Percentiles rank a stretch among this genome's conserved stretches.
Conservation (phyloP, 768 basidiomycete genomes). For the Mycena indigotica region DNA sequence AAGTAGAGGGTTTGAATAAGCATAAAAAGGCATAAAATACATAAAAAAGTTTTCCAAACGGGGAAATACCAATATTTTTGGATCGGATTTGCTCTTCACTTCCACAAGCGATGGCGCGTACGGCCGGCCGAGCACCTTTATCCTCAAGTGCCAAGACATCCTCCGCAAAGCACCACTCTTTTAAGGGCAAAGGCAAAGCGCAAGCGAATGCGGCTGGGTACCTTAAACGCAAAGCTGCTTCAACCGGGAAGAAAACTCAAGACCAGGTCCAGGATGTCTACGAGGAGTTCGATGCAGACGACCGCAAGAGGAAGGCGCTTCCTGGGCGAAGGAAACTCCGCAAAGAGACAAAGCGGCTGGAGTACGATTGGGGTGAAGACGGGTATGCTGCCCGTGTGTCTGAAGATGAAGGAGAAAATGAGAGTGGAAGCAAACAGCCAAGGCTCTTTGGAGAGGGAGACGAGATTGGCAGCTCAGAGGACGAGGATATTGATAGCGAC, state of each 20-base stretch:
- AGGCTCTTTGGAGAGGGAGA: conserved; percentile 58
- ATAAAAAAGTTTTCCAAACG: too few species aligned
- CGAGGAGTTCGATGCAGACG: conserved; percentile 17
- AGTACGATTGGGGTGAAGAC: conserved; percentile 22
- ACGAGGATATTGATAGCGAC: conserved; percentile 87
- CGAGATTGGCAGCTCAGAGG: conserved; percentile 67
- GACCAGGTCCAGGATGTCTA: conserved; percentile 18
- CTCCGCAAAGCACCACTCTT: not conserved
- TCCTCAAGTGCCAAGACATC: not conserved
- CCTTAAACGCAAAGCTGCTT: conserved; percentile 12
- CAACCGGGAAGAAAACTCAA: conserved; percentile 8
- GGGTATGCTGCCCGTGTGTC: conserved; percentile 4
- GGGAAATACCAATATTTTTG: too few species aligned
- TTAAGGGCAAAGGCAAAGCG: conserved; percentile 6
- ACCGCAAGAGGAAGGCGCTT: conserved; percentile 14
- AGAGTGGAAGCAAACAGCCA: conserved; percentile 21
- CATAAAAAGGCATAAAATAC: too few species aligned
- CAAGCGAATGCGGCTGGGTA: conserved; percentile 22
- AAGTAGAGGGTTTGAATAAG: too few species aligned
- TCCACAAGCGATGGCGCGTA: not conserved
- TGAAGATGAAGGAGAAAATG: conserved; percentile 10
- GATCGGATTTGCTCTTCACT: too few species aligned
- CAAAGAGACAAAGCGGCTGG: conserved; percentile 12
- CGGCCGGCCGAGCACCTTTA: not conserved
- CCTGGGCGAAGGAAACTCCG: conserved; percentile 16